Percentiles rank a stretch among this genome's conserved stretches.
Evolutionary conservation across 164 flowering plant species (phyloP).

Genomic region (Dillenia turbinata): DNA sequence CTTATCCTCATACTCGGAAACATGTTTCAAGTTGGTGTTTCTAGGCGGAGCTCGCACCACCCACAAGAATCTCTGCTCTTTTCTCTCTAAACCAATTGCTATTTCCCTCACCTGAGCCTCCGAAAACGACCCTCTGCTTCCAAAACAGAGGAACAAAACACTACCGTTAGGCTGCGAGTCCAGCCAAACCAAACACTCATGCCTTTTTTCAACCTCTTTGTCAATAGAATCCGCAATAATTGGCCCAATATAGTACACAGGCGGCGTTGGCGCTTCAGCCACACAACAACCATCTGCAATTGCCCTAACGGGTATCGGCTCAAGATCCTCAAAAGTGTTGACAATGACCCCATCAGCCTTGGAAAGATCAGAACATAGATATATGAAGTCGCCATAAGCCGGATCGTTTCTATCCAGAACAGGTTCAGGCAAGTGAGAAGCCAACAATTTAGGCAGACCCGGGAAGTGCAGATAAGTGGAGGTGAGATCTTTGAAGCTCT

Average conservation of each 20-base stretch:
- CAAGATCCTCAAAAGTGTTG: conserved; percentile 29
- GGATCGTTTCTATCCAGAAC: conserved; percentile 16
- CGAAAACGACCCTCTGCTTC: not conserved
- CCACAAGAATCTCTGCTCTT: conserved; percentile 23
- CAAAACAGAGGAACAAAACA: no score
- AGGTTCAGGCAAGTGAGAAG: conserved; percentile 23
- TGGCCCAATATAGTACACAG: conserved; percentile 22
- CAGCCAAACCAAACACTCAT: no score
- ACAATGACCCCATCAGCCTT: conserved; percentile 24
- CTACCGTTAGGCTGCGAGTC: no score
- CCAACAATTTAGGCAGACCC: conserved; percentile 29
- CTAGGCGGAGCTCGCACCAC: conserved; percentile 7
- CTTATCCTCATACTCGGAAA: not conserved
- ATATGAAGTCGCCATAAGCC: conserved; percentile 19
- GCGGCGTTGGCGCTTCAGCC: conserved; percentile 17
- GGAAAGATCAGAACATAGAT: not conserved
- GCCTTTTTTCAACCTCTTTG: no score
- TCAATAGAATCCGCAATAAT: conserved; percentile 1
- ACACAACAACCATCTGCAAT: conserved; percentile 15
- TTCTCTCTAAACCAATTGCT: conserved; percentile 24
- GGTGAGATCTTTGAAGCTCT: conserved; percentile 18
- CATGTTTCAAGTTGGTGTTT: not conserved
- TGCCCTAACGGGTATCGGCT: conserved; percentile 14
- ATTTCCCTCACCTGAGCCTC: conserved; percentile 16
- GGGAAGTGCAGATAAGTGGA: conserved; percentile 25